Evolutionary conservation across 352 stramenopile genomes (phyloP).

Genomic region (Globisporangium apiculatum): DNA sequence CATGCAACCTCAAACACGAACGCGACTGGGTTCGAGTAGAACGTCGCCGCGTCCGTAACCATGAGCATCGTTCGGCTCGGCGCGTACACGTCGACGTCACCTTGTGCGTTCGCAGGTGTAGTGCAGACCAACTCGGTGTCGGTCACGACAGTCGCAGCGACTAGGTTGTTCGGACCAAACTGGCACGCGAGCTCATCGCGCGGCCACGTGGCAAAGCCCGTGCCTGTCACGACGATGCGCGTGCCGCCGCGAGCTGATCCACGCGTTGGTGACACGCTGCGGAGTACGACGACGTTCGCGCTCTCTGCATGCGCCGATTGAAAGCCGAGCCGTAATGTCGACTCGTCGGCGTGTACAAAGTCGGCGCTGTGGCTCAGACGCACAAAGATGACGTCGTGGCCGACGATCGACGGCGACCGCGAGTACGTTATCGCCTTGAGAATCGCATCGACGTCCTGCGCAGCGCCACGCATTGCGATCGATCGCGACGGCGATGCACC

Average conservation of each 20-base stretch:
- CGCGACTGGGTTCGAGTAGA: slow-evolving; percentile 52
- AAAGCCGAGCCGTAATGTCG: slow-evolving; percentile 32
- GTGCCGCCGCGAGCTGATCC: slow-evolving; percentile 36
- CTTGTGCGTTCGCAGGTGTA: slow-evolving; percentile 20
- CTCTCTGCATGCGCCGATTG: slow-evolving; percentile 13
- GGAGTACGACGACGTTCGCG: slow-evolving; percentile 14
- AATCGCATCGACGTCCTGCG: slow-evolving; percentile 23
- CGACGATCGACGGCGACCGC: slow-evolving; percentile 40
- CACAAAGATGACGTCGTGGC: slow-evolving; percentile 54
- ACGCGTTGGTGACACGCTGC: slow-evolving; percentile 19
- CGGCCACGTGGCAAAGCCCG: slow-evolving; percentile 25
- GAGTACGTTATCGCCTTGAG: slow-evolving; percentile 41
- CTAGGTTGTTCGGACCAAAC: slow-evolving; percentile 38
- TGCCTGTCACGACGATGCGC: slow-evolving; percentile 28
- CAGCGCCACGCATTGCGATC: slow-evolving; percentile 31
- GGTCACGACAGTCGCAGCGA: slow-evolving; percentile 22
- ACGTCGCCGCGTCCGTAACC: slow-evolving; percentile 40
- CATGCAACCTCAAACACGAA: slow-evolving; percentile 45
- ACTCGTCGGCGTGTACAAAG: slow-evolving; percentile 37
- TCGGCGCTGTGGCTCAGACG: slow-evolving; percentile 36
- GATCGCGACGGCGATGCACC: slow-evolving; percentile 19
- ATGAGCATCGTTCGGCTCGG: slow-evolving; percentile 34
- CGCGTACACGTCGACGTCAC: slow-evolving; percentile 7
- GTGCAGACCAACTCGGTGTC: slow-evolving; percentile 35
- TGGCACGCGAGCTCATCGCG: slow-evolving; percentile 33